Percentiles rank a stretch among this genome's conserved stretches.
phyloP scores from a whole-genome alignment of 2,329 filamentous ascomycete species.

The Aspergillus eucalypticola region DNA sequence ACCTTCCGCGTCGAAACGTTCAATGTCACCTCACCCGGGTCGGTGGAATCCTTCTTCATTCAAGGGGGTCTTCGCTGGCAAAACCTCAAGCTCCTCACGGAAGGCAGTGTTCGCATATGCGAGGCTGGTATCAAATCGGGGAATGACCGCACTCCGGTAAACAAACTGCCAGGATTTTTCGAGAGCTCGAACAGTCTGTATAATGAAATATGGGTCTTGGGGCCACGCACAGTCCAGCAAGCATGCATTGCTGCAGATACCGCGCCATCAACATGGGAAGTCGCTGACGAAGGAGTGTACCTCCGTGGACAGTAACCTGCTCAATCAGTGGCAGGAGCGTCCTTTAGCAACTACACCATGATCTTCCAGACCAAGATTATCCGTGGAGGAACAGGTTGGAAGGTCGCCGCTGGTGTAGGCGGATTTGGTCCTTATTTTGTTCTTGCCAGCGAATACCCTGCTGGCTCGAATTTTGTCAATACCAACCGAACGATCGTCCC shows the following conservation, averaged over 20 bases:
- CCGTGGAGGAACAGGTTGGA: constrained; percentile 19
- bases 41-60: constrained; percentile 15
- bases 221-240: constrained; percentile 17
- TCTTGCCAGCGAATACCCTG: constrained; percentile 13
- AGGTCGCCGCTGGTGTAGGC: constrained; percentile 14
- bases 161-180: constrained; percentile 12
- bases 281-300: constrained; percentile 12
- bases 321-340: constrained; percentile 12
- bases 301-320: constrained; percentile 18
- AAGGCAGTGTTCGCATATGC: constrained; percentile 7
- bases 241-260: constrained; percentile 16
- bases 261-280: constrained; percentile 19
- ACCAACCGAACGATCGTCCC: constrained; percentile 7
- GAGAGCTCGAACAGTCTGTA: constrained; percentile 16
- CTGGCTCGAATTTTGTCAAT: constrained; percentile 7
- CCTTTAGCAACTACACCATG: constrained; percentile 18
- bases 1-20: constrained; percentile 21
- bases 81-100: not conserved
- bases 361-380: constrained; percentile 17
- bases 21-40: constrained; percentile 17
- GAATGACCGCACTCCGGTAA: constrained; percentile 6
- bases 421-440: constrained; percentile 22
- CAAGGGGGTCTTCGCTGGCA: constrained; percentile 23
- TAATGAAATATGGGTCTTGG: constrained; percentile 21
- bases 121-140: not conserved